Conservation (phyloP, 345 rosid genomes). For the Dipteronia sinensis region DNA sequence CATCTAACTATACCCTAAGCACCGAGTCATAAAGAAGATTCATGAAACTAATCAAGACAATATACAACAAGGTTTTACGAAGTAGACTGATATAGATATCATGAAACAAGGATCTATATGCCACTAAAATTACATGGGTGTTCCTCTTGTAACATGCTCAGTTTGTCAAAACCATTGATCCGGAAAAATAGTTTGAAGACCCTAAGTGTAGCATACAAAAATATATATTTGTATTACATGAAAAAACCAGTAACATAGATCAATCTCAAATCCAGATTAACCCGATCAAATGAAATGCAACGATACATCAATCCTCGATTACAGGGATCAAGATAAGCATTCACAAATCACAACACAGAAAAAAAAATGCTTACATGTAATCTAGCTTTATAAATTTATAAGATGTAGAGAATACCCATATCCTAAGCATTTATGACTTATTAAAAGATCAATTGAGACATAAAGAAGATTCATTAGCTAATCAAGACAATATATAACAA, state of each 20-base stretch:
- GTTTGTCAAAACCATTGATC: not conserved
- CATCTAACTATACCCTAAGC: not conserved
- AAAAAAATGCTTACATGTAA: slow-evolving; percentile 7
- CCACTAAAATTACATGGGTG: not conserved
- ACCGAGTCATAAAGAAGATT: not conserved
- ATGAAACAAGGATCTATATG: not conserved
- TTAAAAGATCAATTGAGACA: not conserved
- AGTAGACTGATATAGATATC: not conserved
- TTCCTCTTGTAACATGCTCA: not conserved
- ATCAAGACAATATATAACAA: not conserved
- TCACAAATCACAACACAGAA: not conserved
- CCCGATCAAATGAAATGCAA: not conserved
- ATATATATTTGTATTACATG: not conserved
- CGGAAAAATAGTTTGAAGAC: not conserved
- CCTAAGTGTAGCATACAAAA: not conserved
- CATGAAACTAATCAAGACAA: not conserved
- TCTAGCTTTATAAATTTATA: not conserved
- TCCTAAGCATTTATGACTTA: not conserved
- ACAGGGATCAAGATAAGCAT: not conserved
- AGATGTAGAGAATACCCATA: not conserved
- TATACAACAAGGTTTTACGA: not conserved
- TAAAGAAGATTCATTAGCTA: not conserved
- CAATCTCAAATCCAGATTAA: not conserved
- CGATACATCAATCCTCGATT: not conserved
- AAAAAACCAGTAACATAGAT: not conserved